A percentile compares a stretch with the other conserved stretches of the same genome.
phyloP scores from a whole-genome alignment of 257 asterid genomes.

The Solanum lignicaule region DNA sequence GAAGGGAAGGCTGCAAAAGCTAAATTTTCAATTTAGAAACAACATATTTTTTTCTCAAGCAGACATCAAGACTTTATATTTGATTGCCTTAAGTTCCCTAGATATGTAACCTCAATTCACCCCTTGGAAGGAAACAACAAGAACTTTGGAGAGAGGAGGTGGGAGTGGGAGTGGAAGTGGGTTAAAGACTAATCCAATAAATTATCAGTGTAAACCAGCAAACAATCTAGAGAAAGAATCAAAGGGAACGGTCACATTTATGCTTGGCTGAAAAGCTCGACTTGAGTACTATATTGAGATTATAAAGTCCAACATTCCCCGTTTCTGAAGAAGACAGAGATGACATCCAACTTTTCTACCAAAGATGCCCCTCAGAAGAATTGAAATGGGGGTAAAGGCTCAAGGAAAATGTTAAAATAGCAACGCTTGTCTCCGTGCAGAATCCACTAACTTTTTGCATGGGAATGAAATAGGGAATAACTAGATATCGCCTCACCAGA shows the following conservation, averaged over 20 bases:
- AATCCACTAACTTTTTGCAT: not conserved
- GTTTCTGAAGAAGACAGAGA: not conserved
- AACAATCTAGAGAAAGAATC: not conserved
- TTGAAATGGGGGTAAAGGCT: not conserved
- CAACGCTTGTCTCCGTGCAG: not conserved
- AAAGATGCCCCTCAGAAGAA: not conserved
- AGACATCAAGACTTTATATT: not conserved
- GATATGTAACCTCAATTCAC: not conserved
- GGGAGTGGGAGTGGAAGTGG: not conserved
- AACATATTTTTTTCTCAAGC: not conserved
- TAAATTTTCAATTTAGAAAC: not conserved
- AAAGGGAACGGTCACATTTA: not conserved
- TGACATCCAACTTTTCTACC: not conserved
- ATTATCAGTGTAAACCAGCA: not conserved
- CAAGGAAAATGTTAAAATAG: not conserved
- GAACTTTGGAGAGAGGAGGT: not conserved
- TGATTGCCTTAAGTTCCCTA: not conserved
- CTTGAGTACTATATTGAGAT: not conserved
- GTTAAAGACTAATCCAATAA: not conserved
- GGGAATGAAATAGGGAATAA: not conserved
- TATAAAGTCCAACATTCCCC: not conserved
- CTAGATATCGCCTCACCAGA: not conserved
- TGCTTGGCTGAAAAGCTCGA: not conserved
- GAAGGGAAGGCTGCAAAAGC: not conserved
- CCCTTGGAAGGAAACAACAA: not conserved